Percentiles rank a stretch among this genome's conserved stretches.
phyloP scores from a whole-genome alignment of 257 asterid species.

The Solanum microdontum region DNA sequence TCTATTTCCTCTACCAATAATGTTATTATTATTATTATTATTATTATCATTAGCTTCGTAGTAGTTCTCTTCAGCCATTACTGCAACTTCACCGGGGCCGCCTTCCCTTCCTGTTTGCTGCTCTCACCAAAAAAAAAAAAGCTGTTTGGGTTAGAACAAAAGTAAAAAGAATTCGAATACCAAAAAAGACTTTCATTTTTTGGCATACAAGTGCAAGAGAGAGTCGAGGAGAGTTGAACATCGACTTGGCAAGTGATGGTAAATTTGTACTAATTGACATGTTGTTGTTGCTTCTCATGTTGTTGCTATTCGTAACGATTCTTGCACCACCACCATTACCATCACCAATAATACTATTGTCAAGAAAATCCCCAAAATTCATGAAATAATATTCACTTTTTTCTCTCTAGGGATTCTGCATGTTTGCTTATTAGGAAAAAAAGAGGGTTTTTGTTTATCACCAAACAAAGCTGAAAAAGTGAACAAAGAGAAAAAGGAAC shows the following conservation, averaged over 20 bases:
- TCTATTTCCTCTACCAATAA: constrained; percentile 42
- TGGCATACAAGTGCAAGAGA: constrained; percentile 73
- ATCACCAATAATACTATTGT: constrained; percentile 29
- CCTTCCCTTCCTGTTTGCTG: constrained; percentile 79
- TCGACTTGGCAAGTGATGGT: constrained; percentile 45
- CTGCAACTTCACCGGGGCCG: constrained; percentile 46
- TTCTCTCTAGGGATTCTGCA: not conserved
- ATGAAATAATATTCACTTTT: constrained; percentile 18
- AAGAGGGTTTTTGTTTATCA: not conserved
- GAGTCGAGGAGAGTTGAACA: constrained; percentile 78
- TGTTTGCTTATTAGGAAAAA: constrained; percentile 6
- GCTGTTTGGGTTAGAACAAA: not conserved
- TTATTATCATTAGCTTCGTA: constrained; percentile 10
- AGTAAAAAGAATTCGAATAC: not conserved
- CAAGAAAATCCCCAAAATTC: constrained; percentile 90
- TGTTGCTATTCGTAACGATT: constrained; percentile 25
- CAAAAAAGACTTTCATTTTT: not conserved
- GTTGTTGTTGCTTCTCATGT: not conserved
- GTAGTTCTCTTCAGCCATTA: constrained; percentile 29
- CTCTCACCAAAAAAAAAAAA: not conserved
- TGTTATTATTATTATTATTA: too few relatives aligned
- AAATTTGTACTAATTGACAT: constrained; percentile 40
- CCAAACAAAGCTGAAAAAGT: not conserved
- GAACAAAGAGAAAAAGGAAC: not conserved
- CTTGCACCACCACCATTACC: constrained; percentile 39